Evolutionary conservation across 176 grass and related monocot genomes (phyloP).

Genomic region (Paspalum vaginatum): DNA sequence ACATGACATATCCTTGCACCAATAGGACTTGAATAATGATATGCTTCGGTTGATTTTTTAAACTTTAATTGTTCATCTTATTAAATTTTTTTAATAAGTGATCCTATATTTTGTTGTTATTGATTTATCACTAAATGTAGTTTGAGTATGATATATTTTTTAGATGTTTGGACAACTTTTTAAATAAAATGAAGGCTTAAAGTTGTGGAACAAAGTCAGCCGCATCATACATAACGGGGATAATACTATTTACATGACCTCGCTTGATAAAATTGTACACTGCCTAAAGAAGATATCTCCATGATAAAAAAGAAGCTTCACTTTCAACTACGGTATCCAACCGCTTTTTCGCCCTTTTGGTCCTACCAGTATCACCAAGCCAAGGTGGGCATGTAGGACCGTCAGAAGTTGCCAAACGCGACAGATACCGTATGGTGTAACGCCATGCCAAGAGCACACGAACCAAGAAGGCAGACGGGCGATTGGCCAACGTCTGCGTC

Average conservation of each 20-base stretch:
- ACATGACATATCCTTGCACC: not conserved
- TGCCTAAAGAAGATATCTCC: not conserved
- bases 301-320: not conserved
- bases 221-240: too few species aligned
- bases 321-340: not conserved
- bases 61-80: too few species aligned
- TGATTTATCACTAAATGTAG: too few species aligned
- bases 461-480: not conserved
- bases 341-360: not conserved
- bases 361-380: not conserved
- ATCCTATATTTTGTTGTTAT: too few species aligned
- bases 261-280: not conserved
- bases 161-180: too few species aligned
- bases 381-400: not conserved
- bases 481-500: not conserved
- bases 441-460: constrained; percentile 3
- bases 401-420: not conserved
- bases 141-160: too few species aligned
- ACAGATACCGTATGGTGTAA: not conserved
- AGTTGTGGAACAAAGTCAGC: too few species aligned
- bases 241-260: too few species aligned
- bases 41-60: too few species aligned
- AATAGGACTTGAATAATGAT: too few species aligned
- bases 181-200: too few species aligned
- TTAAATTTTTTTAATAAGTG: too few species aligned